Base-by-base conservation (phyloP, 345 rosid species). In the Boechera divaricarpa region DNA sequence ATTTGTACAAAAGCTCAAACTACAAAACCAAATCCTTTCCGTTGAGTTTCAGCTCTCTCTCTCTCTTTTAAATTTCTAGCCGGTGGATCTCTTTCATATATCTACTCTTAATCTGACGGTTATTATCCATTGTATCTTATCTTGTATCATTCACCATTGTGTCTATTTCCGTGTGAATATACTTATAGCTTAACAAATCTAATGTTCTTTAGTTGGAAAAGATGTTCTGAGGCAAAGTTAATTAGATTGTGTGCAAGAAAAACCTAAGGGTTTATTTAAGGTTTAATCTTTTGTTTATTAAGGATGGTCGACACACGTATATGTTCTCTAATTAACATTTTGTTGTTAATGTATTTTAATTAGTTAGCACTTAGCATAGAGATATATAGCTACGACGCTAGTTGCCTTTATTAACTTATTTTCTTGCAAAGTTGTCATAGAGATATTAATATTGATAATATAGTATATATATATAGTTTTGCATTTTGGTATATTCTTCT, bases 371-470 rank as follows among this genome's bases (percentile, higher is more conserved):
- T 51, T 58, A 28, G 29, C 28, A 68, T 58, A 67, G 5, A 67
- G 2, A 11, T 51, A 41, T 54, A 31, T 72, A 28, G 28, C 10
- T 55, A 13, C 10, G 48, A 42, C 10, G 32, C 52, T 61, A 21
- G 75, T 26, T 76, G 69, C 54, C 52, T 64, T 48, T 7, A 31
- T 64, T 57, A 56, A 7, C 47, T 58, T 72, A 38, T 58, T 48
- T 24, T 49, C 36, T 64, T 56, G 44, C 38, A 71, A 54, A 77
- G 81, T 78, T 77, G 77, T 72, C 81, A 56, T 29, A 69, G 4
- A 38, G 18, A 39, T 51, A 28, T 48, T 29, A 2, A 35, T 7
- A 33, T 16, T 31, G 33, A 60, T 60, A 51, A 10, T 35, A 10
- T 28, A 6, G 9, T 53, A 67, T 28, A 28, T 28, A 10, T 28